Percentiles rank a stretch among this genome's conserved stretches.
Conservation (phyloP, 73 alveolate species). For the Paramecium biaurelia region DNA sequence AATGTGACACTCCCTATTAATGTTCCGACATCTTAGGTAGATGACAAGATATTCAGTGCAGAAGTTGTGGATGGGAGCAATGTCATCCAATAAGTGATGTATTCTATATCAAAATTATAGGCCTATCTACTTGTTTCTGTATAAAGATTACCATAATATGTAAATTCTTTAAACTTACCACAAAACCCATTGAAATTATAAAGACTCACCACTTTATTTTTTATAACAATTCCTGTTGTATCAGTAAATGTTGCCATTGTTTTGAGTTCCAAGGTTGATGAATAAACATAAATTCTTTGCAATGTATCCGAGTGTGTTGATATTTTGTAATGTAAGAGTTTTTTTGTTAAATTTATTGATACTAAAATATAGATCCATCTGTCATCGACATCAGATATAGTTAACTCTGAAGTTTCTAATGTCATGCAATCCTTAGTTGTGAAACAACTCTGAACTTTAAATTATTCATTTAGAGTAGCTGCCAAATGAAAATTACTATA, state of each 20-base stretch:
- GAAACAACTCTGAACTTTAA: background rate
- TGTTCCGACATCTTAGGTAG: background rate
- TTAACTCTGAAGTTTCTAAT: background rate
- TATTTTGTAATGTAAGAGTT: background rate
- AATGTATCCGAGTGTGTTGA: background rate
- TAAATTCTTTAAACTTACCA: background rate
- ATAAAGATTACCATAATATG: background rate
- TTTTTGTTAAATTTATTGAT: background rate
- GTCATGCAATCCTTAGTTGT: background rate
- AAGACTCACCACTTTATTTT: background rate
- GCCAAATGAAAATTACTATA: background rate
- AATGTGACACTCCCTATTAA: background rate
- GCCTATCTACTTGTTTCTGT: background rate
- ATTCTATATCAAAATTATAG: background rate
- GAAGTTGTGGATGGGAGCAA: background rate
- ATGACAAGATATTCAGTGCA: background rate
- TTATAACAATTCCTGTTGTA: background rate
- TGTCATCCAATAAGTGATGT: background rate
- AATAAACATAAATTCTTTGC: background rate
- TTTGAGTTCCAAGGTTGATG: background rate
- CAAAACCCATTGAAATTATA: background rate
- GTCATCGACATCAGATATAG: background rate
- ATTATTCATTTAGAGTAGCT: background rate
- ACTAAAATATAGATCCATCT: background rate
- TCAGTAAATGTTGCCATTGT: background rate